Conservation (phyloP, 768 basidiomycete genomes). For the Phlebiopsis gigantea region DNA sequence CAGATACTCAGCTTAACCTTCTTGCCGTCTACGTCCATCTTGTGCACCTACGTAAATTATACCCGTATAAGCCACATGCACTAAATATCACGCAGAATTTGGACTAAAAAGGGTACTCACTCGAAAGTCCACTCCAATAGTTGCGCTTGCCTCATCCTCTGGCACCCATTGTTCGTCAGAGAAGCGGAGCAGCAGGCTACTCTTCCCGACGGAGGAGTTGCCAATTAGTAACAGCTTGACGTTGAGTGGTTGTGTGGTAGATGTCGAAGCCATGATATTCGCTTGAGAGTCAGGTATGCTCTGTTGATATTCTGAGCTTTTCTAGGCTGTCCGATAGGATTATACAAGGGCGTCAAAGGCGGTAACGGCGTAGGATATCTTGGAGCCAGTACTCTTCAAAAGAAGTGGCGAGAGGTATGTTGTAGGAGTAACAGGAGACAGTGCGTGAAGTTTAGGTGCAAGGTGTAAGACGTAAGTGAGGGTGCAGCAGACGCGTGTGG, state of each 20-base stretch:
- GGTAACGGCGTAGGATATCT: too few relatives aligned
- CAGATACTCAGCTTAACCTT: slow-evolving; percentile 94
- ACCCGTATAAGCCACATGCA: neutral
- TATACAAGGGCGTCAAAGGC: neutral
- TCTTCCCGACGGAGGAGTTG: slow-evolving; percentile 90
- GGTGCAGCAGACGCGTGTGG: neutral
- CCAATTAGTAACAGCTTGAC: slow-evolving; percentile 83
- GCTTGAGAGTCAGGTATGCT: neutral
- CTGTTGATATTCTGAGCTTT: neutral
- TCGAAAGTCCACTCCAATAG: slow-evolving; percentile 82
- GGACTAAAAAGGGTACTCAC: slow-evolving; percentile 37
- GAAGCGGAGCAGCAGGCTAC: slow-evolving; percentile 87
- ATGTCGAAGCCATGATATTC: slow-evolving; percentile 13
- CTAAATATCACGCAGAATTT: neutral
- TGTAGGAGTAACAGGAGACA: neutral
- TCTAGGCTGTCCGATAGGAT: neutral
- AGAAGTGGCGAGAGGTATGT: neutral
- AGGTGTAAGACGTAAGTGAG: neutral
- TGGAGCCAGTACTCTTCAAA: neutral
- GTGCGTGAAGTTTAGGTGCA: neutral
- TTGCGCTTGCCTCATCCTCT: slow-evolving; percentile 83
- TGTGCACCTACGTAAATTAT: slow-evolving; percentile 56
- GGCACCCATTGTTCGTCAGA: slow-evolving; percentile 95
- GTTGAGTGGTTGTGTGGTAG: slow-evolving; percentile 42
- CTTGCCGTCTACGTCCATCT: slow-evolving; percentile 79